Percentiles rank a stretch among this genome's conserved stretches.
Conservation (phyloP, 2,329 filamentous ascomycete species). For the Colletotrichum karsti region DNA sequence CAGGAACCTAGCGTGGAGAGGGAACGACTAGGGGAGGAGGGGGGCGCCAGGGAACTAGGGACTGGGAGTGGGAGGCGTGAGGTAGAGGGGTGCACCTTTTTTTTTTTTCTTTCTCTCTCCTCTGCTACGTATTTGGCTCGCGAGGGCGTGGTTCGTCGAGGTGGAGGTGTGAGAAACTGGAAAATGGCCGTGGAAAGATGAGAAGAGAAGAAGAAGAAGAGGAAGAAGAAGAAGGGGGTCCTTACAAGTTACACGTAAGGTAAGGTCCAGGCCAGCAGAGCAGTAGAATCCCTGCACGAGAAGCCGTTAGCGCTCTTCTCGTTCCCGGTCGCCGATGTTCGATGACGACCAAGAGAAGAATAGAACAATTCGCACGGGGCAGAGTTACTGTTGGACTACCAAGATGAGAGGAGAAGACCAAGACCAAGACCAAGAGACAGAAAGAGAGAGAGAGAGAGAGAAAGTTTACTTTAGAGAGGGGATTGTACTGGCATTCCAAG, state of each 20-base stretch:
- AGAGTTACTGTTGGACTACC: neutral
- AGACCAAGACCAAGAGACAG: neutral
- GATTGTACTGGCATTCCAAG: neutral
- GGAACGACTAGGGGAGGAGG: neutral
- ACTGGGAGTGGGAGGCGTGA: neutral
- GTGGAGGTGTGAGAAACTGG: too few relatives aligned
- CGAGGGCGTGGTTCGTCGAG: too few relatives aligned
- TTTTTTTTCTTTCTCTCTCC: too few relatives aligned
- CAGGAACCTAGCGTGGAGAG: constrained; percentile 28
- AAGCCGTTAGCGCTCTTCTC: constrained; percentile 1
- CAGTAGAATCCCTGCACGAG: neutral
- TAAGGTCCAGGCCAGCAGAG: too few relatives aligned
- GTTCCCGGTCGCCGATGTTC: neutral
- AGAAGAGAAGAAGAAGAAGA: too few relatives aligned
- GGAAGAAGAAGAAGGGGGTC: too few relatives aligned
- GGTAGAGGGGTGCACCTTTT: neutral
- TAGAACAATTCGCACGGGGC: too few relatives aligned
- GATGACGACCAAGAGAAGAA: too few relatives aligned
- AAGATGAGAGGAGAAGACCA: neutral
- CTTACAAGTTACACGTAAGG: too few relatives aligned
- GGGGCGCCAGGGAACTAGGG: neutral
- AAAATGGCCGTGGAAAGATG: too few relatives aligned
- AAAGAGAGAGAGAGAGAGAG: neutral
- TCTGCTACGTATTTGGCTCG: too few relatives aligned
- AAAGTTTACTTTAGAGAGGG: too few relatives aligned